Conservation (phyloP, 441 rosid genomes). For the Bocquillonia castaneifolia region DNA sequence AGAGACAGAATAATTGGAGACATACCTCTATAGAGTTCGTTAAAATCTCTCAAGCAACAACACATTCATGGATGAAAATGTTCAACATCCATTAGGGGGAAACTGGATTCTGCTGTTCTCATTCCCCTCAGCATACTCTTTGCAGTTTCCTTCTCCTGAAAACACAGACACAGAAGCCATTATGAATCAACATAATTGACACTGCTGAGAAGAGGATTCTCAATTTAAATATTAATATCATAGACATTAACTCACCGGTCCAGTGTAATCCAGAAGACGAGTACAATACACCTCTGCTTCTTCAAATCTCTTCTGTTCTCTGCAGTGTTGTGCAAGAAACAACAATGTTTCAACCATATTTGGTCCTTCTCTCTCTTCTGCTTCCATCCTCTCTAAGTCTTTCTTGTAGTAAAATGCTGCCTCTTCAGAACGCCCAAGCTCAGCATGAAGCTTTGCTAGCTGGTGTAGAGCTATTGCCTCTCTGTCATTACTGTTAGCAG, state of each 20-base stretch:
- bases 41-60: not conserved
- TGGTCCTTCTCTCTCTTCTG: constrained; percentile 88
- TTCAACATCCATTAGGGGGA: constrained; percentile 68
- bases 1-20: not conserved
- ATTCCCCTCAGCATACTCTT: constrained; percentile 75
- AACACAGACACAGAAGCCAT: constrained; percentile 17
- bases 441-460: constrained; percentile 68
- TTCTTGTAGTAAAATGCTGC: constrained; percentile 82
- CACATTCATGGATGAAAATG: constrained; percentile 57
- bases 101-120: constrained; percentile 49
- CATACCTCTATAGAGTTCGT: constrained; percentile 5
- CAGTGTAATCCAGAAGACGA: constrained; percentile 80
- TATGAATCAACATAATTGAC: not conserved
- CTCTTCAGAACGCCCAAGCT: constrained; percentile 70
- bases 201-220: not conserved
- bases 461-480: constrained; percentile 85
- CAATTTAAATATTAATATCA: not conserved
- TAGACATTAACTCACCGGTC: constrained; percentile 54
- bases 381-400: constrained; percentile 89
- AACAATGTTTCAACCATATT: constrained; percentile 82
- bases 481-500: constrained; percentile 67
- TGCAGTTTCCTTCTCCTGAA: constrained; percentile 86
- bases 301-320: constrained; percentile 59
- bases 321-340: constrained; percentile 67
- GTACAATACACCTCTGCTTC: constrained; percentile 91